Conservation (phyloP, 2,329 filamentous ascomycete species). For the Aspergillus pseudoglaucus region DNA sequence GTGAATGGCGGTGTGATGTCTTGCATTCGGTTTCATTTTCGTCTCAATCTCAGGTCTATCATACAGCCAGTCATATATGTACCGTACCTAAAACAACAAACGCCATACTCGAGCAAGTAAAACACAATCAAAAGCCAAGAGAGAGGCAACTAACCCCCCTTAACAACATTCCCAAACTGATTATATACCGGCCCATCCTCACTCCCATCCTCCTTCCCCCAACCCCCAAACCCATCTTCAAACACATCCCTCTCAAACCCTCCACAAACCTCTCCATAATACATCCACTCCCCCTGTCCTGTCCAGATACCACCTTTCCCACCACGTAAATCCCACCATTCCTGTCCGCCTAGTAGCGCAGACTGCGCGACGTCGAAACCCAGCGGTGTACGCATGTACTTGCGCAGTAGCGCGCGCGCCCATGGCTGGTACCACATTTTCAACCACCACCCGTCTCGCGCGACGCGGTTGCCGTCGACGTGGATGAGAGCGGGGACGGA, state of each 20-base stretch:
- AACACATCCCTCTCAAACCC: constrained; percentile 43
- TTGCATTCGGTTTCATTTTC: no score
- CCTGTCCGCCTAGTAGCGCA: constrained; percentile 41
- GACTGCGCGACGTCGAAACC: constrained; percentile 38
- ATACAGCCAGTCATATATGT: no score
- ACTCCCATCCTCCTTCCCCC: constrained; percentile 30
- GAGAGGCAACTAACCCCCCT: constrained; percentile 25
- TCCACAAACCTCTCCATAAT: constrained; percentile 44
- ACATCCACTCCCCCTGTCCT: constrained; percentile 43
- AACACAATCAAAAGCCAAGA: constrained; percentile 8
- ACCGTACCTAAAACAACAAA: no score
- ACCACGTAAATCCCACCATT: constrained; percentile 45
- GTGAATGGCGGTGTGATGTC: no score
- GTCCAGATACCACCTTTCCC: constrained; percentile 52
- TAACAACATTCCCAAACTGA: constrained; percentile 31
- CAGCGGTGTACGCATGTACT: constrained; percentile 41
- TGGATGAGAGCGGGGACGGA: constrained; percentile 42
- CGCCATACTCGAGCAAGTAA: no score
- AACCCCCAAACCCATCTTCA: constrained; percentile 40
- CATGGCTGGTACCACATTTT: constrained; percentile 46
- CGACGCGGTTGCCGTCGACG: constrained; percentile 30
- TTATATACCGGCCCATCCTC: constrained; percentile 31
- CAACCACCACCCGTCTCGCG: constrained; percentile 35
- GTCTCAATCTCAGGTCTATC: no score
- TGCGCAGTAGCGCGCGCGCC: constrained; percentile 45